These are phyloP conservation scores for Colletotrichum orchidophilum DNA, from an alignment of 2,329 filamentous ascomycete genomes.

Conservation along the genomic window DNA sequence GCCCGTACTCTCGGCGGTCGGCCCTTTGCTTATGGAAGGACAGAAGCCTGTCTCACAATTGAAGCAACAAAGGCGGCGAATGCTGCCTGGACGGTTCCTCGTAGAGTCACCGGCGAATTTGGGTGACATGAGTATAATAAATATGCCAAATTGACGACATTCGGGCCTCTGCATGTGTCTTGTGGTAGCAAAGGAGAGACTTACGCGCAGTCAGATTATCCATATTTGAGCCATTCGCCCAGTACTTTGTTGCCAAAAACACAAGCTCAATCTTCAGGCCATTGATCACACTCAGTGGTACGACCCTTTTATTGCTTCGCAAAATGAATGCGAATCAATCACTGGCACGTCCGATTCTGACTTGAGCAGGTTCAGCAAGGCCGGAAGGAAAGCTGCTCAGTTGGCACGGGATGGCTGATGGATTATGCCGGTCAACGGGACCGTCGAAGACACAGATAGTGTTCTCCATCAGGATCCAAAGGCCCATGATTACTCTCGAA, in stretches of 20 bases:
- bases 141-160: not conserved
- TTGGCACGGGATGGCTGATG: constrained; percentile 52
- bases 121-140: constrained; percentile 5
- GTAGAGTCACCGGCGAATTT: not conserved
- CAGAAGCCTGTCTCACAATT: constrained; percentile 33
- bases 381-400: constrained; percentile 51
- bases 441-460: constrained; percentile 39
- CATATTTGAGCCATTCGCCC: not conserved
- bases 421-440: constrained; percentile 43
- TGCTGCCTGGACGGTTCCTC: constrained; percentile 29
- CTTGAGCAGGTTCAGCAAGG: constrained; percentile 40
- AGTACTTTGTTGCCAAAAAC: constrained; percentile 38
- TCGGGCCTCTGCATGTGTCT: not conserved
- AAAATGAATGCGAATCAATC: constrained; percentile 31
- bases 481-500: constrained; percentile 54
- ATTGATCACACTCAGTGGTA: constrained; percentile 18
- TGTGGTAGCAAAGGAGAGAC: not conserved
- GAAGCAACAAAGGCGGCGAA: constrained; percentile 24
- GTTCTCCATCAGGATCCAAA: constrained; percentile 43
- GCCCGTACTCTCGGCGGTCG: constrained; percentile 25
- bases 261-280: constrained; percentile 35
- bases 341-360: constrained; percentile 42
- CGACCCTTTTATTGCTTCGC: constrained; percentile 34
- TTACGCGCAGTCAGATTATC: not conserved
- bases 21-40: constrained; percentile 28